Evolutionary conservation across 768 basidiomycete species (phyloP), one percentile per base, ranked within the genome.

Genomic region (Lenzites betulinus): DNA sequence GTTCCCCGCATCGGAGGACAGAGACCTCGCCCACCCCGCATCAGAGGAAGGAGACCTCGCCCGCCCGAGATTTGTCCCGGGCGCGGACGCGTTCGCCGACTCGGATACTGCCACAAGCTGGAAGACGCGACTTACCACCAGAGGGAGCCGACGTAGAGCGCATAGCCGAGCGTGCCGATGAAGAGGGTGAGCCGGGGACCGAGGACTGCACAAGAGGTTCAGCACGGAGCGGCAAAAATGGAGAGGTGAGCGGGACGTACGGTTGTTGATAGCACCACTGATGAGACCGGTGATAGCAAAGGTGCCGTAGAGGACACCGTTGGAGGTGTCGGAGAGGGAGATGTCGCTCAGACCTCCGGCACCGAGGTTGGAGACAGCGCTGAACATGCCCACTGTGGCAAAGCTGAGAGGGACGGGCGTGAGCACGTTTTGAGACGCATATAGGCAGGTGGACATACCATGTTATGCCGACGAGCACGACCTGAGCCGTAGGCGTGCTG

Each of bases 121-220:
- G n/a, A n/a, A n/a, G n/a, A n/a, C n/a, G 43, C 16, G 35, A 69
- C 74, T 26, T 58, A 74, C 73, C 74, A 81, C 80, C 81, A 75
- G 54, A 75, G 75, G 0, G 81, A 68, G 13, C 81, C 78, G 33
- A 83, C 74, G 59, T 83, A 83, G 50, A 83, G 67, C 1, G 79
- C 75, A 61, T 85, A 85, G 43, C 83, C 84, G 52, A 75, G 75
- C 2, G 82, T 78, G 6, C 83, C 84, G 58, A 84, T 41, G 66
- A 76, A 76, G 20, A 85, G 74, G 0, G 84, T 83, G 11, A 77
- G 58, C 16, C 77, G 75, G 25, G 81, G 77, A 2, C 83, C 83
- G n/a, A 85, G 76, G 8, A 78, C 71, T 76, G 59, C 8, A 43
- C 5, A 47, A n/a, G 26, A 22, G 13, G 18, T n/a, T 59, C 25